A percentile compares a stretch with the other conserved stretches of the same genome.
Conservation (phyloP, 2,329 filamentous ascomycete genomes). For the Sarocladiaceae sp. region DNA sequence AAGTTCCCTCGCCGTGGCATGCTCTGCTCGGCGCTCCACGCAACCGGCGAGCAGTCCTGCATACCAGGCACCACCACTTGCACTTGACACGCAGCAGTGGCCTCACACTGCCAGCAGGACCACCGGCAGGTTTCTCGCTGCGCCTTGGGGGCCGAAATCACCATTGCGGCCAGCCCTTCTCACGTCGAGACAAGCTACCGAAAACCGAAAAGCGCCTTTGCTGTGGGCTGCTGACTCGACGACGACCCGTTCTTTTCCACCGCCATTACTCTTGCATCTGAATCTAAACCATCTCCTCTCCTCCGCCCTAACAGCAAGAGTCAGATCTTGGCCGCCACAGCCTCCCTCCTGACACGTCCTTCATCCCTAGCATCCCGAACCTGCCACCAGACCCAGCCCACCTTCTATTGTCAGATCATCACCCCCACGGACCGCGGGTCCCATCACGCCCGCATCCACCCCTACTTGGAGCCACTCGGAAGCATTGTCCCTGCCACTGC, state of each 20-base stretch:
- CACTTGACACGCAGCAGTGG: no score
- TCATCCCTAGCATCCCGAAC: neutral
- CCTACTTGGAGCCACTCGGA: neutral
- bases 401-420: neutral
- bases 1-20: no score
- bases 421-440: conserved; percentile 2
- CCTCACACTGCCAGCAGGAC: no score
- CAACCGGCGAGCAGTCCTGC: no score
- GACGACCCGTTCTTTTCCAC: neutral
- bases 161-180: neutral
- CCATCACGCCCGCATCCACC: neutral
- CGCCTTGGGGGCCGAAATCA: conserved; percentile 2
- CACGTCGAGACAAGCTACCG: neutral
- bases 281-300: neutral
- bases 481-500: neutral
- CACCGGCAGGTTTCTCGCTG: conserved; percentile 2
- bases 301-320: conserved; percentile 1
- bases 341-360: conserved; percentile 7
- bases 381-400: neutral
- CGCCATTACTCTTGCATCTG: conserved; percentile 3
- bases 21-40: no score
- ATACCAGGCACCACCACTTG: no score
- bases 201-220: no score
- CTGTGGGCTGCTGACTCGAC: conserved; percentile 6
- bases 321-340: neutral